Evolutionary conservation across 352 stramenopile species (phyloP), one percentile per base, ranked within the genome.

Genomic region (Phytophthora niederhauseri): DNA sequence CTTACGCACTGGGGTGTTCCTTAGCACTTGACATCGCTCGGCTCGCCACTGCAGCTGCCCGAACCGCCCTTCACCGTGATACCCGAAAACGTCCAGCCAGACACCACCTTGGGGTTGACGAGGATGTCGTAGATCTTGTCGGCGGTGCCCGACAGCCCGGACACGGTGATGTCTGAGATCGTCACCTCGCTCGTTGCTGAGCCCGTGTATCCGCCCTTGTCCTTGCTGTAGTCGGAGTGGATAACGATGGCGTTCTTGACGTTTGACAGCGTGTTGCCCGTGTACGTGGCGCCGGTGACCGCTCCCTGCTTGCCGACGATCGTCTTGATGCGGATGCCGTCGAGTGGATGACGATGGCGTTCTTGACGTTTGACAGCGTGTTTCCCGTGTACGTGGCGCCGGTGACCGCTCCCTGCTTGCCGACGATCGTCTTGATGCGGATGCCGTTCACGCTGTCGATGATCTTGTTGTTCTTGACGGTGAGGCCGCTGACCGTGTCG

Each of bases 381-480:
- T 73, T 73, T 2, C 50, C 48, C 41, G 54, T 70, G 66, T 73
- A 73, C 12, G 60, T 65, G 6, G 61, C 66, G 6, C 61, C 38
- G 0, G 61, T 66, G 41, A 70, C 50, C 8, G 24, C 49, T 26
- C 66, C 66, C 17, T 70, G 28, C 5, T 66, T 64, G 14, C 46
- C 61, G 8, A 34, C 19, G 28, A 73, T 73, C 0, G 66, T 73
- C 49, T 73, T 73, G 66, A 69, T 73, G 15, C 61, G 66, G 41
- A 69, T 69, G 14, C 65, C 65, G 45, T 73, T 72, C 14, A 74
- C 66, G 24, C 65, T 77, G 45, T 77, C 57, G 30, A 75, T 58
- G 52, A 75, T 78, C 45, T 64, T 75, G 62, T 75, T 78, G 57
- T 70, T 70, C 46, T 69, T 75, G 20, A 75, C 71, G 11, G 62